Evolutionary conservation across 2,329 filamentous ascomycete species (phyloP).

Genomic region (Teratosphaeria zuluensis): DNA sequence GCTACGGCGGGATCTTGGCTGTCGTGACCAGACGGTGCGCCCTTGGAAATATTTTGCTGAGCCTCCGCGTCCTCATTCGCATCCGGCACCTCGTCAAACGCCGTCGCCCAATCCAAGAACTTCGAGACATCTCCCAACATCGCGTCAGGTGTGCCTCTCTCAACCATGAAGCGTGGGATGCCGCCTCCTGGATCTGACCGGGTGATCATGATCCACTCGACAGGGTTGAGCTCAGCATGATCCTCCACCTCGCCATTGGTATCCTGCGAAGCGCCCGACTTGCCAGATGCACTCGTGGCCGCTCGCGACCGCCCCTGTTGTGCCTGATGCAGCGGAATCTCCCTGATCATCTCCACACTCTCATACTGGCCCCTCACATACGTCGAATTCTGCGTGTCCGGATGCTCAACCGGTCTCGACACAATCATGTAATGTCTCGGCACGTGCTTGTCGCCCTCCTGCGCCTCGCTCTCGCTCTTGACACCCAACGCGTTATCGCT

Average conservation of each 20-base stretch:
- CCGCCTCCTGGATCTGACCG: conserved; percentile 80
- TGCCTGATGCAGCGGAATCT: conserved; percentile 52
- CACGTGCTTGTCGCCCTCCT: conserved; percentile 26
- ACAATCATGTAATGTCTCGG: conserved; percentile 75
- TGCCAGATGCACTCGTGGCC: conserved; percentile 33
- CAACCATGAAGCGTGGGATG: conserved; percentile 84
- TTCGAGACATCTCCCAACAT: conserved; percentile 72
- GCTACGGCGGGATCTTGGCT: not conserved
- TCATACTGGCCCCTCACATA: conserved; percentile 82
- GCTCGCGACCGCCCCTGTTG: conserved; percentile 20
- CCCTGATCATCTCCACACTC: conserved; percentile 81
- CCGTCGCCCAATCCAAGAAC: conserved; percentile 68
- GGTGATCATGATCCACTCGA: conserved; percentile 92
- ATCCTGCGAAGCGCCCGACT: conserved; percentile 29
- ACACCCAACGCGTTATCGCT: conserved; percentile 46
- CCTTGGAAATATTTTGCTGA: conserved; percentile 1
- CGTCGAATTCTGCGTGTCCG: conserved; percentile 58
- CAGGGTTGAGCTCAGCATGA: conserved; percentile 45
- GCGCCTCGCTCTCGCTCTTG: conserved; percentile 27
- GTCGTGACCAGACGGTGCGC: not conserved
- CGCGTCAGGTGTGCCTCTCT: conserved; percentile 71
- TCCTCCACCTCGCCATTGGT: conserved; percentile 3
- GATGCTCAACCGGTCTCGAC: conserved; percentile 73
- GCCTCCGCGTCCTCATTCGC: conserved; percentile 27
- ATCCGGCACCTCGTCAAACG: conserved; percentile 34